Evolutionary conservation across 2,329 filamentous ascomycete species (phyloP), one percentile per base, ranked within the genome.

Genomic region (Claviceps sp.): DNA sequence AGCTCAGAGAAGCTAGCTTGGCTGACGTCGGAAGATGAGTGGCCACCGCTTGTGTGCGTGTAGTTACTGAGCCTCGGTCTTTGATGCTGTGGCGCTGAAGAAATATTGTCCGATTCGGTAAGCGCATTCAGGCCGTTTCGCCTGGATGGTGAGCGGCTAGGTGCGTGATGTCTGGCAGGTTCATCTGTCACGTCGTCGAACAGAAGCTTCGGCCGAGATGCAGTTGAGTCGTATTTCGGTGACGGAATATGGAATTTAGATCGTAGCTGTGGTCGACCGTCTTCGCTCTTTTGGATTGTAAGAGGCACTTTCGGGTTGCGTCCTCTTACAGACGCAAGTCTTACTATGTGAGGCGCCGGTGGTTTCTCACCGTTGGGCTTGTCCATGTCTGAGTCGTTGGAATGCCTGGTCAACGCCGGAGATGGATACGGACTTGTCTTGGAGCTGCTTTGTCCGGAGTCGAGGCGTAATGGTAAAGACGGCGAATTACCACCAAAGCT

Each of bases 401-500:
- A 64, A 1, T 75, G 74, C 4, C 76, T 77, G 4, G 76, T 60
- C 20, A 65, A 62, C 14, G 73, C 74, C 2, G 78, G 77, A 14
- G 75, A 76, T 3, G 79, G 81, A 56, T 78, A 76, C 2, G 78
- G 77, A 29, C 79, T 73, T 20, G 65, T 56, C 4, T 68, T 70
- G 2, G 74, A 66, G 8, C 72, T 68, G 47, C 11, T 14, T 7
- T 50, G 43, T 23, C 20, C 37, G 4, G 40, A 37, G 14, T 47
- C 39, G 17, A 47, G 36, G 3, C 47, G 67, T 40, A 73, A 68
- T 2, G 77, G 75, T 4, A 74, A 76, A 22, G 68, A 14, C 17
- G 53, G 50, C 23, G 47, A 23, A 26, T 44, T 40, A 38, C 47
- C 26, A 20, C 45, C 39, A 4, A 4, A 6, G 22, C 43, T 50